A percentile compares a stretch with the other conserved stretches of the same genome.
phyloP scores from a whole-genome alignment of 768 basidiomycete species.

The Lanmaoa rubissima region DNA sequence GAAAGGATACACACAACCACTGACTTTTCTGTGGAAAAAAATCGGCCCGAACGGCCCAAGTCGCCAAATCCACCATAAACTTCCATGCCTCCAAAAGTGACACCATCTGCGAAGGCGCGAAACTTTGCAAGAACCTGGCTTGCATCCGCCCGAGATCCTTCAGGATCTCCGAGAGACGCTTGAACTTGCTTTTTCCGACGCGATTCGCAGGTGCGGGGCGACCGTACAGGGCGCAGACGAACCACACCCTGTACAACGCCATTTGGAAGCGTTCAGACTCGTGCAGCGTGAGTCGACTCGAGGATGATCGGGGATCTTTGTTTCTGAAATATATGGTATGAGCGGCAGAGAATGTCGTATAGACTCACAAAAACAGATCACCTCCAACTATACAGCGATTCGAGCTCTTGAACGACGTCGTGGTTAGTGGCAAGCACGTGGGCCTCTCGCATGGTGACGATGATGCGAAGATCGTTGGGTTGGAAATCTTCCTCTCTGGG shows the following conservation, averaged over 20 bases:
- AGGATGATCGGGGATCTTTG: conserved; percentile 35
- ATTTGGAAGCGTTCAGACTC: conserved; percentile 35
- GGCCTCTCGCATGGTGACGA: conserved; percentile 12
- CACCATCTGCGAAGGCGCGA: not conserved
- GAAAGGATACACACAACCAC: not conserved
- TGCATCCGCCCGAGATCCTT: conserved; percentile 1
- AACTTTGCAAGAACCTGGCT: conserved; percentile 7
- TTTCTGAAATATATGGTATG: conserved; percentile 25
- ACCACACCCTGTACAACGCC: conserved; percentile 32
- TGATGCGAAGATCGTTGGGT: not conserved
- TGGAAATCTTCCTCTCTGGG: conserved; percentile 12
- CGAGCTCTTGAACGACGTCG: conserved; percentile 14
- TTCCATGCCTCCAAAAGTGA: conserved; percentile 8
- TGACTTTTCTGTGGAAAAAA: conserved; percentile 9
- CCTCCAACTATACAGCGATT: conserved; percentile 22
- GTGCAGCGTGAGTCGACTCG: conserved; percentile 27
- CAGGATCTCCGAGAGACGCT: conserved; percentile 1
- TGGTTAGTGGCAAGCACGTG: conserved; percentile 16
- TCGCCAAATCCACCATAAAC: conserved; percentile 9
- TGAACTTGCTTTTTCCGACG: conserved; percentile 10
- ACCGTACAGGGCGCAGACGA: conserved; percentile 16
- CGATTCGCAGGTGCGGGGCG: conserved; percentile 10
- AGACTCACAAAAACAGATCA: conserved; percentile 1
- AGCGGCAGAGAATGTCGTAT: not conserved
- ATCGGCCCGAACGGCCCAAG: conserved; percentile 8